Conservation (phyloP, 2,329 filamentous ascomycete species). For the Clarireedia hainanense region DNA sequence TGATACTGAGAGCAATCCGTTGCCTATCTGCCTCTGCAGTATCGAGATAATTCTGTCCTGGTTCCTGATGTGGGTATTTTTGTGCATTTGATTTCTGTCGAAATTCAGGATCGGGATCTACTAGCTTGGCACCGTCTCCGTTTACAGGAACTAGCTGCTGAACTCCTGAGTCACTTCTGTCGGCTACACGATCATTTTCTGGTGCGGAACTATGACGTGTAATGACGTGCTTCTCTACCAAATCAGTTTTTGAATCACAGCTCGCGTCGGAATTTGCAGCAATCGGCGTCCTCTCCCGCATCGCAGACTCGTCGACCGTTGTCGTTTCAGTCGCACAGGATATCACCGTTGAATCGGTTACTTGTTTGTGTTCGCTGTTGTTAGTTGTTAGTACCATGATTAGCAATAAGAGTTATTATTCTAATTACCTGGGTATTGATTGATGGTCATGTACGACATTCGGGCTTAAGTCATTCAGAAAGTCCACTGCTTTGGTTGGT, state of each 20-base stretch:
- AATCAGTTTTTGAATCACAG: too few relatives aligned
- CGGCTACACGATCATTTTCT: too few relatives aligned
- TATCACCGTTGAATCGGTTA: background rate
- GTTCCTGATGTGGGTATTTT: conserved; percentile 6
- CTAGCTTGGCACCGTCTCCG: too few relatives aligned
- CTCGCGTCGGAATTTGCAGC: too few relatives aligned
- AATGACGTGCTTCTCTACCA: too few relatives aligned
- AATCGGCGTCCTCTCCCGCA: too few relatives aligned
- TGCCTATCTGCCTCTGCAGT: background rate
- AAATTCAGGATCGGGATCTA: background rate
- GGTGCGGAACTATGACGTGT: too few relatives aligned
- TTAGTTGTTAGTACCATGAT: background rate
- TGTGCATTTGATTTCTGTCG: conserved; percentile 5
- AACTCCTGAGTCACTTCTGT: too few relatives aligned
- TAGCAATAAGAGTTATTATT: background rate
- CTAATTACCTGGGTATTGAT: background rate
- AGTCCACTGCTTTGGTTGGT: conserved; percentile 11
- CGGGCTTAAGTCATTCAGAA: conserved; percentile 9
- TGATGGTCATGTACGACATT: background rate
- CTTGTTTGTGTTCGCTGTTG: background rate
- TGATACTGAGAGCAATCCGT: conserved; percentile 13
- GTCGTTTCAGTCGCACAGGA: too few relatives aligned
- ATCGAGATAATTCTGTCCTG: background rate
- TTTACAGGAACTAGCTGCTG: too few relatives aligned
- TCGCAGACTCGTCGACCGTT: too few relatives aligned